Conservation (phyloP, 352 stramenopile genomes). For the Pythium volutum region DNA sequence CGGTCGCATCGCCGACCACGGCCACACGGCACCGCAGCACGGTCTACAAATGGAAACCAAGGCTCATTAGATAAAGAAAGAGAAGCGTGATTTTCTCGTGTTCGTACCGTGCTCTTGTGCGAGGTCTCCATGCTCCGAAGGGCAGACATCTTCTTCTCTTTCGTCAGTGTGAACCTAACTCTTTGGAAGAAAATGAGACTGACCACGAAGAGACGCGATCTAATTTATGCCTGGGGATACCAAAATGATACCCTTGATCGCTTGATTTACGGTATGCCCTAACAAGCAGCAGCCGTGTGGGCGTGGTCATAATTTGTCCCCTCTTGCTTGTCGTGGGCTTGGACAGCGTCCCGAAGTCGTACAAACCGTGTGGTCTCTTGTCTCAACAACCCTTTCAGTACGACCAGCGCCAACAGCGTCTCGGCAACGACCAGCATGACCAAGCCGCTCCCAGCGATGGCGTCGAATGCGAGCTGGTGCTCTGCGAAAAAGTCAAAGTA, state of each 20-base stretch:
- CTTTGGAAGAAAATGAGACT: background rate
- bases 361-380: slow-evolving; percentile 62
- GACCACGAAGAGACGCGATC: slow-evolving; percentile 17
- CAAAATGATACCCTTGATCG: no score
- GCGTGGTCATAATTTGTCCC: background rate
- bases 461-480: slow-evolving; percentile 49
- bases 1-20: slow-evolving; percentile 87
- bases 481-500: slow-evolving; percentile 56
- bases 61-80: no score
- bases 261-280: no score
- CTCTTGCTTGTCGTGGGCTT: slow-evolving; percentile 9
- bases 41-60: slow-evolving; percentile 34
- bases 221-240: background rate
- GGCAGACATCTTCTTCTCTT: slow-evolving; percentile 51
- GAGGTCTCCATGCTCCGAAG: slow-evolving; percentile 90
- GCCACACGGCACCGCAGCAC: slow-evolving; percentile 90
- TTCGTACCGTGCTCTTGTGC: slow-evolving; percentile 79
- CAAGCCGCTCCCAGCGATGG: slow-evolving; percentile 32
- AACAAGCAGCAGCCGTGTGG: slow-evolving; percentile 1
- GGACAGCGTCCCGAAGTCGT: slow-evolving; percentile 38
- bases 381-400: slow-evolving; percentile 48
- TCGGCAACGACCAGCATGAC: slow-evolving; percentile 42
- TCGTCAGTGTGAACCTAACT: background rate
- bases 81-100: background rate
- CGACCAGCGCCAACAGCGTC: slow-evolving; percentile 33